Evolutionary conservation across 2,329 filamentous ascomycete species (phyloP), one percentile per base, ranked within the genome.

Genomic region (Sporothrix sp.): DNA sequence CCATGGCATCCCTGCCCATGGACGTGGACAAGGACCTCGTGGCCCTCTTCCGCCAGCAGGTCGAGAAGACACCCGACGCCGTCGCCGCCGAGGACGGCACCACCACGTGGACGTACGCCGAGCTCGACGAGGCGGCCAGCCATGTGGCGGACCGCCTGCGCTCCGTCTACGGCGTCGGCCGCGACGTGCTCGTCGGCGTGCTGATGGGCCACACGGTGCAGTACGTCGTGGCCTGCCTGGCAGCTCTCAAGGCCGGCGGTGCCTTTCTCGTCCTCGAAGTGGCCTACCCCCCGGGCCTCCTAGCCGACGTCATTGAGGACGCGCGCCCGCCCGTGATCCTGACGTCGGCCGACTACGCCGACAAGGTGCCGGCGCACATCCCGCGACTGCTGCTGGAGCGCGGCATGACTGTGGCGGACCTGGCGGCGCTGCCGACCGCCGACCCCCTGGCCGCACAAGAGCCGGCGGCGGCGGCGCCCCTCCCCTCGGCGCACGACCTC

Each of bases 201-300:
- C 73, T 90, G 48, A 75, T 90, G 61, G 82, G 80, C 51, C 80
- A 85, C 50, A 87, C 84, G 63, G 84, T 84, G 44, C 77, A 88
- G 66, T 88, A 90, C 66, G 83, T 91, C 54, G 81, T 90, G 64
- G 81, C 85, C 14, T 88, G 83, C 61, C 71, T 91, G 48, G 86
- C 86, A 23, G 80, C 84, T n/a, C 75, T 90, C 35, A 79, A 84
- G 53, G 85, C 86, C 2, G 86, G 85, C 47, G 86, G 86, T 49
- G 86, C 86, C 2, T 91, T 89, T 61, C 72, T 91, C 5, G 85
- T 90, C 2, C 76, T 91, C 3, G 86, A 91, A 66, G 72, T 88
- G 44, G 86, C 86, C 3, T 90, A 90, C 56, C 86, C 86, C 13
- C 78, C 83, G 0, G 81, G 80, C 51, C 71, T 90, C 44, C 70